Conservation (phyloP, 805 yeast species). For the Starmerella kuoi region DNA sequence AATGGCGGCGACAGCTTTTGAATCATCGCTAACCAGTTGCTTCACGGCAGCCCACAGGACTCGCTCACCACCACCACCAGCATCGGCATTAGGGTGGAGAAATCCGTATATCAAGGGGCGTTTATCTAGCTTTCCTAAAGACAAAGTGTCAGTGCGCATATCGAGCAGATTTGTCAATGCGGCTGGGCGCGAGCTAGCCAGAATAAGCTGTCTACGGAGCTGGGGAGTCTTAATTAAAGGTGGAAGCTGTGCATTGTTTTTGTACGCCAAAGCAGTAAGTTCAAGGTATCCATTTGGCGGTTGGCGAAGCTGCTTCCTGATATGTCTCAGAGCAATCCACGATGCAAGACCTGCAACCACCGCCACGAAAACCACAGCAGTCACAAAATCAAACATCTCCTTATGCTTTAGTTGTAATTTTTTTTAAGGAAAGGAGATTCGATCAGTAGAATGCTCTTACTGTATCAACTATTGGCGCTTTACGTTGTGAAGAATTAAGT, state of each 20-base stretch:
- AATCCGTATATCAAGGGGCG: conserved; percentile 51
- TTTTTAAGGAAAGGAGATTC: not conserved
- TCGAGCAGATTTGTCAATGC: conserved; percentile 20
- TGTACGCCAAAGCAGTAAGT: conserved; percentile 15
- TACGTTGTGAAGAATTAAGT: no score
- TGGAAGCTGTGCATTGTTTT: conserved; percentile 21
- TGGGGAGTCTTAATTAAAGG: conserved; percentile 23
- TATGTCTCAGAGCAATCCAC: conserved; percentile 11
- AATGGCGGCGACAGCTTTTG: conserved; percentile 46
- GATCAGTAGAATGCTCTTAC: no score
- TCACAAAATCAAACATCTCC: conserved; percentile 11
- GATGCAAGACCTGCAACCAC: conserved; percentile 9
- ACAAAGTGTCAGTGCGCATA: conserved; percentile 13
- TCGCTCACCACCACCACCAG: conserved; percentile 97
- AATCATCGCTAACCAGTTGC: conserved; percentile 41
- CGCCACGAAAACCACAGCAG: conserved; percentile 5
- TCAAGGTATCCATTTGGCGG: conserved; percentile 20
- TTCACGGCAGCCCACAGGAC: conserved; percentile 91
- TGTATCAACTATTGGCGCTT: no score
- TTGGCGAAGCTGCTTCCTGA: conserved; percentile 18
- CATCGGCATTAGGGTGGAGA: conserved; percentile 90
- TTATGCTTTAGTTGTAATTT: no score
- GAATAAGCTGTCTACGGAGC: conserved; percentile 32
- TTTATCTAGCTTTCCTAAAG: conserved; percentile 4
- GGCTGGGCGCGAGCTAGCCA: conserved; percentile 27